Conservation (phyloP, 192 early-diverging fungal genomes). For the Backusella australiensis region DNA sequence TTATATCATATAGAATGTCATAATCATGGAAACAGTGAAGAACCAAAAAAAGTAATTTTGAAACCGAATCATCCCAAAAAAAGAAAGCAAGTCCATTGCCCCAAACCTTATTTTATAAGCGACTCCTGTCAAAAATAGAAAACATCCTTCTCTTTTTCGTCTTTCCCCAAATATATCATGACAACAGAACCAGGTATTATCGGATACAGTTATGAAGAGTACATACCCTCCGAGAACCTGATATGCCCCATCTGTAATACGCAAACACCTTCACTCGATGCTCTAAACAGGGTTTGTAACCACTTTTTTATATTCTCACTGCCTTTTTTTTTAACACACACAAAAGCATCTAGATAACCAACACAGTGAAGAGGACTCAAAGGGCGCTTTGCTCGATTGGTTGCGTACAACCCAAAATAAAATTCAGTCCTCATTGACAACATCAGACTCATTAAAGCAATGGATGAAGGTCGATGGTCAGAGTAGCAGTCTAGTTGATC, state of each 20-base stretch:
- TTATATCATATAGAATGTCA: no score
- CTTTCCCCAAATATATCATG: slow-evolving; percentile 5
- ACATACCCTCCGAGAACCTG: neutral
- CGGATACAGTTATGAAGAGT: slow-evolving; percentile 7
- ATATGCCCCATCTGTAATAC: neutral
- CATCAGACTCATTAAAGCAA: neutral
- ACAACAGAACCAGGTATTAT: neutral
- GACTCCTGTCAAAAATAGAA: no score
- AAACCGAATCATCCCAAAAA: no score
- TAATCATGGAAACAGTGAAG: no score
- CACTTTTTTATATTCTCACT: neutral
- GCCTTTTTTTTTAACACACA: no score
- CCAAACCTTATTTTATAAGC: no score
- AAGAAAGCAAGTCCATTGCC: no score
- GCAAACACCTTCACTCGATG: neutral
- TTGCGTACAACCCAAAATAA: slow-evolving; percentile 52
- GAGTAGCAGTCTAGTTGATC: slow-evolving; percentile 12
- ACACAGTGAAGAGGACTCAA: slow-evolving; percentile 52
- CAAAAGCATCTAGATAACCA: slow-evolving; percentile 42
- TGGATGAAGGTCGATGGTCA: slow-evolving; percentile 23
- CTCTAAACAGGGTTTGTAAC: neutral
- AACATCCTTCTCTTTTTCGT: no score
- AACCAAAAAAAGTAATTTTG: no score
- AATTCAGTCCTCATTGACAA: slow-evolving; percentile 25
- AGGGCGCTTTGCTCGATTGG: slow-evolving; percentile 43